Evolutionary conservation across 345 rosid species (phyloP).

Genomic region (Syzygium aqueum): DNA sequence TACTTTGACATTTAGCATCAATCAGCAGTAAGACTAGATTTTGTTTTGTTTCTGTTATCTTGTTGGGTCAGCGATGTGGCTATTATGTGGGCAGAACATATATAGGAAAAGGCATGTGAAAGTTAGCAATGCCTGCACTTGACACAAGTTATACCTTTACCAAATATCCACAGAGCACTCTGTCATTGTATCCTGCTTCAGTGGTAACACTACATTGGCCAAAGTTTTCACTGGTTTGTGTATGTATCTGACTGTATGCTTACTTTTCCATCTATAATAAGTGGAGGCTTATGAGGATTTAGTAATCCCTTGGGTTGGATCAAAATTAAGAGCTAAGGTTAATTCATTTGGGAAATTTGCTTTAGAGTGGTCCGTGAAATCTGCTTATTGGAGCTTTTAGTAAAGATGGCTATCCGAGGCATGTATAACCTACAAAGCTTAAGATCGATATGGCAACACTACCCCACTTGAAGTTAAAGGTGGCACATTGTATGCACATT

Average conservation of each 20-base stretch:
- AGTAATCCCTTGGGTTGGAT: not conserved
- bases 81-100: not conserved
- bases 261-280: not conserved
- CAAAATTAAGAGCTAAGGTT: not conserved
- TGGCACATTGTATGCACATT: not conserved
- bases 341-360: not conserved
- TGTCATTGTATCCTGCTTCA: not conserved
- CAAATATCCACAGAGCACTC: not conserved
- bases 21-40: not conserved
- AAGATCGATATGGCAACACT: not conserved
- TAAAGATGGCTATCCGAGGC: not conserved
- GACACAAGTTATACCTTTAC: not conserved
- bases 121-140: not conserved
- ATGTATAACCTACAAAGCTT: not conserved
- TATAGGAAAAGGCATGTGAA: not conserved
- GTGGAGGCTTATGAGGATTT: not conserved
- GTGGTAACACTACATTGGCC: not conserved
- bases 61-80: not conserved
- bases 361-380: not conserved
- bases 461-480: not conserved
- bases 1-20: not conserved
- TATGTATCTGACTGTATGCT: not conserved
- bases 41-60: not conserved
- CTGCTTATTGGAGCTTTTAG: not conserved
- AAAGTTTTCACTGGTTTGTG: not conserved